Evolutionary conservation across 2,329 filamentous ascomycete genomes (phyloP).

Genomic region (Fusarium incarnatum): DNA sequence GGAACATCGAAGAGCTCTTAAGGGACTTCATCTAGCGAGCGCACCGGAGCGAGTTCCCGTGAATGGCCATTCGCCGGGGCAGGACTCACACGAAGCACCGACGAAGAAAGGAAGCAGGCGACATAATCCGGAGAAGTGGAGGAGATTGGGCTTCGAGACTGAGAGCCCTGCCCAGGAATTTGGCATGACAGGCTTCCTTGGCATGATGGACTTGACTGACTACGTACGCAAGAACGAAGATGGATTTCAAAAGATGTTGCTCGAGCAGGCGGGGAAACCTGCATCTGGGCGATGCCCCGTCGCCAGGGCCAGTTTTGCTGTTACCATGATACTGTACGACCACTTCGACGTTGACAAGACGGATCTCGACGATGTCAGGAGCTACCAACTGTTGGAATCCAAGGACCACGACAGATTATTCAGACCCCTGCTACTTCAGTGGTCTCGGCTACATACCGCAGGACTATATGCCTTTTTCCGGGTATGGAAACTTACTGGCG

Average conservation of each 20-base stretch:
- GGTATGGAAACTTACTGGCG: slow-evolving; percentile 91
- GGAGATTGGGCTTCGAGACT: slow-evolving; percentile 88
- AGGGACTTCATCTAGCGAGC: slow-evolving; percentile 86
- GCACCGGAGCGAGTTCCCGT: slow-evolving; percentile 67
- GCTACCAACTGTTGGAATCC: slow-evolving; percentile 78
- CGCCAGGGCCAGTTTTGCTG: slow-evolving; percentile 84
- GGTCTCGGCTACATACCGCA: slow-evolving; percentile 89
- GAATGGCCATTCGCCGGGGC: slow-evolving; percentile 55
- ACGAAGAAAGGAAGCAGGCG: slow-evolving; percentile 71
- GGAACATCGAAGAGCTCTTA: slow-evolving; percentile 88
- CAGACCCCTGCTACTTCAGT: slow-evolving; percentile 88
- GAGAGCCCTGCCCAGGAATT: slow-evolving; percentile 91
- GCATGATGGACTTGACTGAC: slow-evolving; percentile 97
- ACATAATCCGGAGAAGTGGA: slow-evolving; percentile 93
- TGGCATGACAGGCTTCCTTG: slow-evolving; percentile 84
- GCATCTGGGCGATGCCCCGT: slow-evolving; percentile 83
- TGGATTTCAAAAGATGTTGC: slow-evolving; percentile 87
- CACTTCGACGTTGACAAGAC: slow-evolving; percentile 94
- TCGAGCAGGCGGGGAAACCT: slow-evolving; percentile 86
- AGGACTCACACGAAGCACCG: slow-evolving; percentile 51
- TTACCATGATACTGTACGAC: slow-evolving; percentile 90
- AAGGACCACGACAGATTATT: slow-evolving; percentile 89
- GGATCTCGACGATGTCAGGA: slow-evolving; percentile 81
- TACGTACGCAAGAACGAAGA: slow-evolving; percentile 94
- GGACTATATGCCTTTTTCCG: slow-evolving; percentile 89